phyloP scores from a whole-genome alignment of 2,329 filamentous ascomycete genomes.

The Huntiella savannae region DNA sequence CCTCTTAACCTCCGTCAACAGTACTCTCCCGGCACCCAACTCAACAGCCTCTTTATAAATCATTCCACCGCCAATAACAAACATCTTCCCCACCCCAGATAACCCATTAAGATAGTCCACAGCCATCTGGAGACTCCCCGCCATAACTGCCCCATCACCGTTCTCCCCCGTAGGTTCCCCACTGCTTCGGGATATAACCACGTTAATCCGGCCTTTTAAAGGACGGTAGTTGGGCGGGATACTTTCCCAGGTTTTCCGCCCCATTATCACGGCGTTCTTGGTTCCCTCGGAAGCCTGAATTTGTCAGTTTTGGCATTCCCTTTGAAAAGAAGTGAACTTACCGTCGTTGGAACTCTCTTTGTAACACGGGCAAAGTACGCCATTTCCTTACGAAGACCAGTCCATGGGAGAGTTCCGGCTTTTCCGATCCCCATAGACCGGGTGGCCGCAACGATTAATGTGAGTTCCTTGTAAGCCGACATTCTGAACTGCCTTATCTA shows the following conservation, averaged over 20 bases:
- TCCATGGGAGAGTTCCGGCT: conserved; percentile 69
- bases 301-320: neutral
- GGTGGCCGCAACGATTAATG: conserved; percentile 90
- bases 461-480: conserved; percentile 34
- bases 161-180: too few relatives aligned
- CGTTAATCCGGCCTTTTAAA: conserved; percentile 59
- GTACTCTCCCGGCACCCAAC: conserved; percentile 33
- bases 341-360: conserved; percentile 36
- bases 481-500: neutral
- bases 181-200: conserved; percentile 49
- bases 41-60: conserved; percentile 59
- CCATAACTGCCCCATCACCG: too few relatives aligned
- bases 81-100: conserved; percentile 34
- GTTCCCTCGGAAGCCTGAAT: conserved; percentile 18
- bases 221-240: conserved; percentile 67
- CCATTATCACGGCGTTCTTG: conserved; percentile 79
- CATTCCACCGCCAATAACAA: conserved; percentile 78
- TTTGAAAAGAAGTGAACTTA: conserved; percentile 12
- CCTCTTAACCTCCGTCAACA: conserved; percentile 48
- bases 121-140: conserved; percentile 30
- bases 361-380: conserved; percentile 85
- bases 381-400: conserved; percentile 77
- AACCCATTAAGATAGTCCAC: conserved; percentile 25
- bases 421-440: conserved; percentile 75
- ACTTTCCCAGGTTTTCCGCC: conserved; percentile 88